A percentile compares a stretch with the other conserved stretches of the same genome.
Evolutionary conservation across 495 filamentous ascomycete species (phyloP).

Genomic region (Thermothielavioides terrestris): DNA sequence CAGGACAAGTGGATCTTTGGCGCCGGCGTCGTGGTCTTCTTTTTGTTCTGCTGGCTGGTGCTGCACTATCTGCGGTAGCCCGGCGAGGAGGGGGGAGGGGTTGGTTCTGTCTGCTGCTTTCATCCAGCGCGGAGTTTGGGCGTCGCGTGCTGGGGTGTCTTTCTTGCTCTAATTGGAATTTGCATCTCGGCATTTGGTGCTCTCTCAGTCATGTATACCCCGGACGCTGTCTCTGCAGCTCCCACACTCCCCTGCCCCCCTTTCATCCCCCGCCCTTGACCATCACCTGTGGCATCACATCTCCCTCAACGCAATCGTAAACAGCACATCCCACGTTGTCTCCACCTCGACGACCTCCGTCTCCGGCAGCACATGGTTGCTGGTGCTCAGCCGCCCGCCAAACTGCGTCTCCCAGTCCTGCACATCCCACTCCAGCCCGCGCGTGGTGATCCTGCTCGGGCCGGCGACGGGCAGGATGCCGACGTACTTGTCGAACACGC

Average conservation of each 20-base stretch:
- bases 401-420: constrained; percentile 69
- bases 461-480: constrained; percentile 79
- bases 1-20: constrained; percentile 99
- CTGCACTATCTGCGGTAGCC: constrained; percentile 66
- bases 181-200: neutral
- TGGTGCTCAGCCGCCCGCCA: constrained; percentile 81
- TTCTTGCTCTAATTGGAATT: neutral
- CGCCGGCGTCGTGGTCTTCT: constrained; percentile 79
- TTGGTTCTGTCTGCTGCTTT: neutral
- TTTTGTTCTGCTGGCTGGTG: constrained; percentile 83
- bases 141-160: neutral
- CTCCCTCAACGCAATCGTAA: constrained; percentile 66
- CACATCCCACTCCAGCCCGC: constrained; percentile 87
- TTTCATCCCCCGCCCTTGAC: neutral
- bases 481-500: constrained; percentile 51
- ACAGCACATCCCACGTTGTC: constrained; percentile 63
- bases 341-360: constrained; percentile 47
- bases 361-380: constrained; percentile 65
- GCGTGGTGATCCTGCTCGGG: constrained; percentile 62
- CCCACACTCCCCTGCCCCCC: too few relatives aligned
- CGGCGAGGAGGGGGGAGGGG: neutral
- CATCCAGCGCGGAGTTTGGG: constrained; percentile 21
- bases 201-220: too few relatives aligned
- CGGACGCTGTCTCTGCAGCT: too few relatives aligned
- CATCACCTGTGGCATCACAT: neutral